Base-by-base conservation (phyloP, 768 basidiomycete species). In the Terana coerulea region DNA sequence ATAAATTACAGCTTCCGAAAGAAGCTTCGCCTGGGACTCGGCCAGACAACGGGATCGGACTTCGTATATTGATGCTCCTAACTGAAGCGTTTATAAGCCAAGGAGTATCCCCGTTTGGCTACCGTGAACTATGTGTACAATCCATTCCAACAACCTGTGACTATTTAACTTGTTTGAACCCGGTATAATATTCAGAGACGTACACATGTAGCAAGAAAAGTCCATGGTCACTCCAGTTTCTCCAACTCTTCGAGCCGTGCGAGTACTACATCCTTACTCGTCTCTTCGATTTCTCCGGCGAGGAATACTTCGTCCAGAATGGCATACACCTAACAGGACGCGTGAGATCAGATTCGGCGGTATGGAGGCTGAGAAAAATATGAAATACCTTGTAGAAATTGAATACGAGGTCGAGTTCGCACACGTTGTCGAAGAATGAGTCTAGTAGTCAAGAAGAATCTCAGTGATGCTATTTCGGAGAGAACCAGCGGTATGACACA, bases 271-370 rank as follows among this genome's bases (percentile, higher is more conserved):
- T 94, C 91, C 64, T 98, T 98, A 66, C 90, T 93, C 29, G 95
- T 98, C 70, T 98, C 97, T 69, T 98, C 95, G 35, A 98, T 88
- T 71, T 99, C 97, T 4, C 97, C 97, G 2, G 97, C 97, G 12
- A 99, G 77, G 73, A 99, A 98, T 47, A 98, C 91, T 65, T 99
- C 97, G 65, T 99, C 97, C 51, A 99, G 75, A 49, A 99, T 98
- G 2, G 97, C 94, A 63, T 99, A 98, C 6, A 98, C 95, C 91
- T 95, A 36, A 11, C 12, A 9, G 5, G 39, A 39, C n/a, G n/a
- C n/a, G n/a, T n/a, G 14, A 28, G 21, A 52, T 22, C 37, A 42
- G 29, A n/a, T n/a, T n/a, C n/a, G n/a, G n/a, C n/a, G n/a, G n/a
- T n/a, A n/a, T n/a, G n/a, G 15, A 30, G 15, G 35, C 35, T 37